A percentile compares a stretch with the other conserved stretches of the same genome.
Evolutionary conservation across 1,139 yeast species (phyloP).

Genomic region (Geotrichum macrosporum): DNA sequence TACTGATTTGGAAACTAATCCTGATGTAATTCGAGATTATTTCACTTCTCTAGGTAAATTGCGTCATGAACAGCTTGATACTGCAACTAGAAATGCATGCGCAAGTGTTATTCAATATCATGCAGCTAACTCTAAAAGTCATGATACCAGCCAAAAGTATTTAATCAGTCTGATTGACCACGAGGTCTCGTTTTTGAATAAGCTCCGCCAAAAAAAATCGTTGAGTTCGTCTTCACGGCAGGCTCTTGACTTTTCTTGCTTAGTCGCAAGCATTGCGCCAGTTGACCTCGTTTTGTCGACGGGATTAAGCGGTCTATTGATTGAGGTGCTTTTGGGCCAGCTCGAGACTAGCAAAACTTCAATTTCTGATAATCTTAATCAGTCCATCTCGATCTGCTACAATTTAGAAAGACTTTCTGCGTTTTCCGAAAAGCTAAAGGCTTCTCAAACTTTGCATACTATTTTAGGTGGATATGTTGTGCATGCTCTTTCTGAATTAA

Average conservation of each 20-base stretch:
- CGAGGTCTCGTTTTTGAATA: constrained; percentile 3
- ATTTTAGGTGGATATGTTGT: constrained; percentile 14
- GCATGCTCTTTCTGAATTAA: constrained; percentile 4
- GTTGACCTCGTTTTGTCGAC: constrained; percentile 2
- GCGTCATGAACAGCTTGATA: constrained; percentile 12
- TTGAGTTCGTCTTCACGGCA: constrained; percentile 4
- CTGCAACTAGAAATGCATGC: constrained; percentile 16
- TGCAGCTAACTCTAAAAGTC: not conserved
- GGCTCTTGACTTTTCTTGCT: constrained; percentile 16
- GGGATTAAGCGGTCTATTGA: constrained; percentile 6
- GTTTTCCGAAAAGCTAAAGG: not conserved
- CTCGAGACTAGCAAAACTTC: constrained; percentile 2
- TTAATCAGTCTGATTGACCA: constrained; percentile 12
- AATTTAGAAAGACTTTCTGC: constrained; percentile 14
- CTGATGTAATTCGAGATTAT: constrained; percentile 13
- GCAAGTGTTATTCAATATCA: constrained; percentile 17
- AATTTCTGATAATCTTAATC: constrained; percentile 1
- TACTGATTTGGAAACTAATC: constrained; percentile 18
- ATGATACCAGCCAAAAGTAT: constrained; percentile 10
- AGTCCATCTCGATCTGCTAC: constrained; percentile 7
- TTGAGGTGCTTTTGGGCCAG: constrained; percentile 7
- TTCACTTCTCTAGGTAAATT: constrained; percentile 9
- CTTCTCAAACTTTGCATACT: constrained; percentile 2
- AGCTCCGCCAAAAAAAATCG: constrained; percentile 1
- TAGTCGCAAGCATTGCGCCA: constrained; percentile 8